Evolutionary conservation across 2,329 filamentous ascomycete genomes (phyloP).

Genomic region (Myriosclerotinia curreyana): DNA sequence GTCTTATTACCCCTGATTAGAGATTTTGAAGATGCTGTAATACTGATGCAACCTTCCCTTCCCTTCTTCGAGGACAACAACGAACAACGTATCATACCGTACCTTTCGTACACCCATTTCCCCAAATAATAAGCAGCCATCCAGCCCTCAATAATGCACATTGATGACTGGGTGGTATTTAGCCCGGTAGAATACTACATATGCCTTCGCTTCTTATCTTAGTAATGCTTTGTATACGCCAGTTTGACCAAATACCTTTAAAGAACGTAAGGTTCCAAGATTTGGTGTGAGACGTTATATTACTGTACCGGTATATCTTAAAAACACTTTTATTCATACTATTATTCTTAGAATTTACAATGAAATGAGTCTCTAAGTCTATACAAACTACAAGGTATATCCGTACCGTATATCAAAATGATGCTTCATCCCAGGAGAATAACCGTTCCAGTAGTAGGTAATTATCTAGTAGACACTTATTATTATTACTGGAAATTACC

Average conservation of each 20-base stretch:
- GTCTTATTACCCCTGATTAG: conserved; percentile 6
- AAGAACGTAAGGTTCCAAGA: not conserved
- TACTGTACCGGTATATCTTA: no score
- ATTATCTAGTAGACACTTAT: no score
- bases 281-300: no score
- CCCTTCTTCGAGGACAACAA: not conserved
- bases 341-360: conserved; percentile 16
- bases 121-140: not conserved
- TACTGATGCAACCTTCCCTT: no score
- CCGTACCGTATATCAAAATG: not conserved
- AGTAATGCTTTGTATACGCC: not conserved
- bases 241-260: no score
- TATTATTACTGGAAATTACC: no score
- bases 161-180: not conserved
- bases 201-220: no score
- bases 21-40: no score
- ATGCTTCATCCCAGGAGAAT: conserved; percentile 7
- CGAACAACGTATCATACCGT: not conserved
- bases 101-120: not conserved
- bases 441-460: no score
- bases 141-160: not conserved
- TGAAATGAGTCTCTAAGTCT: not conserved
- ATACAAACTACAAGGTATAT: not conserved
- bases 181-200: no score
- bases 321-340: not conserved